Conservation (phyloP, 1,284 basidiomycete genomes). For the Austropuccinia psidii region DNA sequence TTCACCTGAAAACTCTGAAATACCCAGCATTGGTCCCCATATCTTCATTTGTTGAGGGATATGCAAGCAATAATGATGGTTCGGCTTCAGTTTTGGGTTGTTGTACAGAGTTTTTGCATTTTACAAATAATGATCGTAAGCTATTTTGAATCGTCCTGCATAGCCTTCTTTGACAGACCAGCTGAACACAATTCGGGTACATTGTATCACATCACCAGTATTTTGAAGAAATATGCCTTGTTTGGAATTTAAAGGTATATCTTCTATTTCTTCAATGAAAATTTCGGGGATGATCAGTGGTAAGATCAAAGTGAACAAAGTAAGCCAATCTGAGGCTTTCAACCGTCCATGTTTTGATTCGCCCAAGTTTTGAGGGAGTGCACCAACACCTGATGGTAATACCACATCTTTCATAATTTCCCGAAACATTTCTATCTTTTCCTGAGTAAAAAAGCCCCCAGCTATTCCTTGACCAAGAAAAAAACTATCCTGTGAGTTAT, state of each 20-base stretch:
- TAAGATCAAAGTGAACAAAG: constrained; percentile 6
- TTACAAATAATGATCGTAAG: background rate
- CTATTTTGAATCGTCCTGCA: background rate
- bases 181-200: background rate
- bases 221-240: background rate
- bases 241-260: background rate
- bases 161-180: background rate
- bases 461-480: background rate
- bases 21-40: background rate
- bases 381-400: background rate
- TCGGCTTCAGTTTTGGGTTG: background rate
- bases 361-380: background rate
- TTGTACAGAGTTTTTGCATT: background rate
- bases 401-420: background rate
- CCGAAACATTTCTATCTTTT: background rate
- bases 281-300: constrained; percentile 5
- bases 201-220: background rate
- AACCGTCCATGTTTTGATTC: background rate
- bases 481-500: no score
- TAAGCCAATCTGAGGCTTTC: constrained; percentile 4
- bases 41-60: background rate
- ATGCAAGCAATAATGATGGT: constrained; percentile 20
- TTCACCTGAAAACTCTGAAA: constrained; percentile 4
- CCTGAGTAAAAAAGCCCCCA: background rate
- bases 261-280: background rate